These are phyloP conservation scores for Ensete glaucum DNA, from an alignment of 176 grass and related monocot species.

Conservation along the genomic window DNA sequence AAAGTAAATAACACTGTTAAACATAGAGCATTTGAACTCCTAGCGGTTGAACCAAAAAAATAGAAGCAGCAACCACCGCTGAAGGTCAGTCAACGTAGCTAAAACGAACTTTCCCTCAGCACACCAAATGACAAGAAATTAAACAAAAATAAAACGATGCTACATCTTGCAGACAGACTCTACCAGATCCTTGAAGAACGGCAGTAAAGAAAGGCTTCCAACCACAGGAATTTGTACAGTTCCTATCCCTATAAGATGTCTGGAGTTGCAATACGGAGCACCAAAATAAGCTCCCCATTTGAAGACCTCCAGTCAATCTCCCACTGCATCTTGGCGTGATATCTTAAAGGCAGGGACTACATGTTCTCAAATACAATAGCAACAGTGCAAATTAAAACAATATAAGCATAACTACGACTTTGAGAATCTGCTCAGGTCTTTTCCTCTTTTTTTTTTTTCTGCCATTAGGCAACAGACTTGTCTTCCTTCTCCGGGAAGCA, in stretches of 20 bases:
- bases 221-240: constrained; percentile 9
- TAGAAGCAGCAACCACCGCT: neutral
- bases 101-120: neutral
- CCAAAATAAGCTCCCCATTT: constrained; percentile 23
- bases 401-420: neutral
- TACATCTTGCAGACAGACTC: neutral
- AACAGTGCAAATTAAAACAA: neutral
- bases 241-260: constrained; percentile 12
- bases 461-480: neutral
- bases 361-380: neutral
- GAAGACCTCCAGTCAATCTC: constrained; percentile 12
- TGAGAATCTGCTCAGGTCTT: too few relatives aligned
- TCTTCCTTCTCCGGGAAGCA: too few relatives aligned
- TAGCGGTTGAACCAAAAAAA: neutral
- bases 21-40: neutral
- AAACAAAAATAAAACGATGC: neutral
- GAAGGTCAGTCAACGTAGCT: neutral
- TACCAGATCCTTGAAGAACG: neutral
- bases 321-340: neutral
- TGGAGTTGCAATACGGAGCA: constrained; percentile 22
- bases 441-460: too few relatives aligned
- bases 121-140: neutral
- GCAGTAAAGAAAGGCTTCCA: constrained; percentile 4
- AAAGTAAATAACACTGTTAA: too few relatives aligned
- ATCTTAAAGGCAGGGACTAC: neutral